Evolutionary conservation across 2,329 filamentous ascomycete genomes (phyloP).

Genomic region (Akanthomyces dipterigenus): DNA sequence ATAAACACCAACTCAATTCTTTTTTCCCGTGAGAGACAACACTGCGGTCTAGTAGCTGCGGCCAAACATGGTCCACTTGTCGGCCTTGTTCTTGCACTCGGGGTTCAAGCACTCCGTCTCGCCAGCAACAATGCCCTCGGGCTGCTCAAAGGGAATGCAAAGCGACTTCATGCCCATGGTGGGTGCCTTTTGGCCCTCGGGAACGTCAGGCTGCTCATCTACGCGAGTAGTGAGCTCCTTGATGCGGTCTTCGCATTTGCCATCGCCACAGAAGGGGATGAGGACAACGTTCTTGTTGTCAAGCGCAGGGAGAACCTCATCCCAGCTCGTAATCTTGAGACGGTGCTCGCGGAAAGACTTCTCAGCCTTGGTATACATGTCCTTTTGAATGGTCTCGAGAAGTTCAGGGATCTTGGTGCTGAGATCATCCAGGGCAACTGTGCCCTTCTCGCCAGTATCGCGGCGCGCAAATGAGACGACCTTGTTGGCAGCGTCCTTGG

Average conservation of each 20-base stretch:
- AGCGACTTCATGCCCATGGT: slow-evolving; percentile 62
- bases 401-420: slow-evolving; percentile 67
- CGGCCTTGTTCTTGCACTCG: slow-evolving; percentile 67
- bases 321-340: slow-evolving; percentile 77
- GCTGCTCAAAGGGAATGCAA: slow-evolving; percentile 78
- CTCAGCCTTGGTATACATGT: slow-evolving; percentile 73
- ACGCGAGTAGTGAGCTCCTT: slow-evolving; percentile 85
- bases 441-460: slow-evolving; percentile 78
- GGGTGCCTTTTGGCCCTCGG: slow-evolving; percentile 47
- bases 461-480: slow-evolving; percentile 82
- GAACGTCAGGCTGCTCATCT: slow-evolving; percentile 49
- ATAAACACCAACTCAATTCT: background rate
- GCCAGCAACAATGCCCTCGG: slow-evolving; percentile 67
- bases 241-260: slow-evolving; percentile 85
- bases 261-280: slow-evolving; percentile 79
- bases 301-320: slow-evolving; percentile 81
- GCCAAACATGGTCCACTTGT: slow-evolving; percentile 92
- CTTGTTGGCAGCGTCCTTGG: slow-evolving; percentile 82
- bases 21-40: background rate
- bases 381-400: slow-evolving; percentile 82
- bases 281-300: slow-evolving; percentile 89
- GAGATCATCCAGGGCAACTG: slow-evolving; percentile 69
- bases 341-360: slow-evolving; percentile 73
- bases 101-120: slow-evolving; percentile 91
- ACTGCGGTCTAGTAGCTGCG: slow-evolving; percentile 50